Evolutionary conservation across 202 grass and related monocot species (phyloP), one percentile per base, ranked within the genome.

Genomic region (Setaria italica): DNA sequence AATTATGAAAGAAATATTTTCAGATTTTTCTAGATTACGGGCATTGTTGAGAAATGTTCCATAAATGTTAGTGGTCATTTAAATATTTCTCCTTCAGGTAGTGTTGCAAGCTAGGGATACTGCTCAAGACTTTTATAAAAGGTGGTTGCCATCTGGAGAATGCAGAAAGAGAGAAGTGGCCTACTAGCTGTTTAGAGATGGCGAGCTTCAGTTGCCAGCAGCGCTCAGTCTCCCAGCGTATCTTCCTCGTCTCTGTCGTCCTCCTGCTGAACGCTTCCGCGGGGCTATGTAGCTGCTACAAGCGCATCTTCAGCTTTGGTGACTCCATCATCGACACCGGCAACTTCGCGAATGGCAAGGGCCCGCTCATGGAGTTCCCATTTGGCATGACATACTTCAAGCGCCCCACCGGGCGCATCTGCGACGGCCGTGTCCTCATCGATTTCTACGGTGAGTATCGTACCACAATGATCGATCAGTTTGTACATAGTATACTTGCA

Each of bases 271-370:
- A 54, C 34, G 20, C 56, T 16, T 57, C 39, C 20, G 20, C 35
- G 14, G 70, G 41, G 3, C 25, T 46, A 14, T 83, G 81, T 20
- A 15, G 73, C 71, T 92, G 90, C 84, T 89, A 86, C 75, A 78
- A 73, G 32, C 75, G 69, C 33, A 88, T 93, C 34, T 88, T 93
- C 41, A 86, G 50, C 62, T 91, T 93, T 54, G 91, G 91, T 0
- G 91, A 93, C 83, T 93, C 91, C 55, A 64, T 90, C 73, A 88
- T 82, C 16, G 91, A 93, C 66, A 86, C 41, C 1, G 91, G 91
- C 13, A 90, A 93, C 77, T 62, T 65, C 21, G 66, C 54, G 16
- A 6, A 81, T 8, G 80, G 85, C 14, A 41, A 25, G 43, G 7
- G 43, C 8, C 9, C 43, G 2, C 43, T 86, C 16, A 74, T 57